Base-by-base conservation (phyloP, 805 yeast species). In the Candida dendrica region DNA sequence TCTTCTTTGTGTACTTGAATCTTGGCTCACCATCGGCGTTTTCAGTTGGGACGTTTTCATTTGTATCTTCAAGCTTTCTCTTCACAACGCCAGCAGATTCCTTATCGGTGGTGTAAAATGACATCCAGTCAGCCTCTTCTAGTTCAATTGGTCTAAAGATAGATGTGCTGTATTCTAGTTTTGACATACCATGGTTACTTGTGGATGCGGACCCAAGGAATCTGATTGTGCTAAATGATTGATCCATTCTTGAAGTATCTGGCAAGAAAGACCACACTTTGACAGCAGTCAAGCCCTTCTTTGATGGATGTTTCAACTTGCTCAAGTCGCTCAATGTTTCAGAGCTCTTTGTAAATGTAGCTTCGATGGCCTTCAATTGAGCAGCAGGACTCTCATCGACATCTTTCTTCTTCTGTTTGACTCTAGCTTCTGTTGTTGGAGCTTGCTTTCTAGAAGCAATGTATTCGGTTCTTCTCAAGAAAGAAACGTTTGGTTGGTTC, bases 381-480 rank as follows among this genome's bases (percentile, higher is more conserved):
- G 75, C 59, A 37, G 75, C 82, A 11, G 91, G 77, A 53, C 49
- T 80, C 9, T 32, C 11, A 33, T 50, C 83, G 34, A 68, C 63
- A 22, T 52, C 52, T 13, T 13, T 15, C 38, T 32, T 59, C 65
- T 7, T 55, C 19, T 26, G 16, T 32, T 11, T 11, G 18, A 14
- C 17, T 41, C 13, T 17, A 53, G 47, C 1, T 50, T 64, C 48
- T 36, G 45, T 43, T 5, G 9, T 6, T 3, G 38, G 20, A 6
- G 27, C n/a, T 37, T 32, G 27, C 26, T 24, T 43, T 24, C 34
- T 48, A 4, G 53, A 47, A 2, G 50, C 53, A 30, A 88, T 84
- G 60, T 91, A 91, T 59, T 93, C 98, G 0, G 98, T 91, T 66
- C 98, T 80, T 67, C 97, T 81, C 59, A 91, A 72, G 64, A 91